Evolutionary conservation across 768 basidiomycete genomes (phyloP).

Genomic region (Lentinula aciculospora): DNA sequence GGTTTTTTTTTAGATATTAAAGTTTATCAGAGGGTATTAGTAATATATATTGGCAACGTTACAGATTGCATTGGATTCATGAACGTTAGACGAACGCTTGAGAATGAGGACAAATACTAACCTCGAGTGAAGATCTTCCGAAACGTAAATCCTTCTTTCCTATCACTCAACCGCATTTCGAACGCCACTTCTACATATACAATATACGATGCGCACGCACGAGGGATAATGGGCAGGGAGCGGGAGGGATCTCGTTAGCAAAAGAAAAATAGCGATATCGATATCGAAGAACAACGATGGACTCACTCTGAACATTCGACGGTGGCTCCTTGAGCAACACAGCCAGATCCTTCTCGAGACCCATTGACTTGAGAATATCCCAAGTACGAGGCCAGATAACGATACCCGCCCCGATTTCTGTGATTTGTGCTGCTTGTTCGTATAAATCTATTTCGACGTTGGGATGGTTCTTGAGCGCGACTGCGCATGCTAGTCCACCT

Average conservation of each 20-base stretch:
- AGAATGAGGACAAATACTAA: neutral
- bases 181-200: conserved; percentile 19
- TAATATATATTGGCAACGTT: too few relatives aligned
- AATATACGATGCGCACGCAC: too few relatives aligned
- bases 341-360: conserved; percentile 19
- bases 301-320: conserved; percentile 1
- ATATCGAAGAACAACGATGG: too few relatives aligned
- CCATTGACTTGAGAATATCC: conserved; percentile 15
- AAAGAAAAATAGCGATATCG: too few relatives aligned
- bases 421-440: conserved; percentile 27
- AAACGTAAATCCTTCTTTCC: conserved; percentile 22
- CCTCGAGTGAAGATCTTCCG: conserved; percentile 13
- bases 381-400: conserved; percentile 22
- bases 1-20: too few relatives aligned
- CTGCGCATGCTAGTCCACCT: conserved; percentile 28
- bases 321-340: neutral
- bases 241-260: neutral
- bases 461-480: conserved; percentile 16
- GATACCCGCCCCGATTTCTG: conserved; percentile 29
- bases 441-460: conserved; percentile 24
- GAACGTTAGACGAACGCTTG: too few relatives aligned
- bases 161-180: conserved; percentile 26
- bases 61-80: too few relatives aligned
- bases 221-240: too few relatives aligned
- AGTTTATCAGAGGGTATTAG: too few relatives aligned